Evolutionary conservation across 352 stramenopile genomes (phyloP).

Genomic region (Globisporangium iwayamae): DNA sequence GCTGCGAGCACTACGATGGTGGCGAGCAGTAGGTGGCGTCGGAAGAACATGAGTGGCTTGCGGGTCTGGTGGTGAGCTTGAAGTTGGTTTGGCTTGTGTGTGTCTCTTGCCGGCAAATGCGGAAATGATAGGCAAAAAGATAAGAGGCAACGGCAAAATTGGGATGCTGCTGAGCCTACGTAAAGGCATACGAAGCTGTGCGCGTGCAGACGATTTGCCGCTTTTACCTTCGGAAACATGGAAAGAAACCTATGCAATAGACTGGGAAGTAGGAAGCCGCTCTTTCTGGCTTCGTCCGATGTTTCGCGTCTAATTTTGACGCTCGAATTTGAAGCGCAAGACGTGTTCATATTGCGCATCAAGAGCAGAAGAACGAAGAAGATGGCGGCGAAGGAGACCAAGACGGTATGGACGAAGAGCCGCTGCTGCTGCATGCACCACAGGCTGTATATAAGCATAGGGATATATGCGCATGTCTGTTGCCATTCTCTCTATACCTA

Average conservation of each 20-base stretch:
- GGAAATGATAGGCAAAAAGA: neutral
- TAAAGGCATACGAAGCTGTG: no score
- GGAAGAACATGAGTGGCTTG: neutral
- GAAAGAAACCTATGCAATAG: no score
- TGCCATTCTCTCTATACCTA: neutral
- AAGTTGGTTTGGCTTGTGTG: neutral
- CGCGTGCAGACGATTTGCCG: no score
- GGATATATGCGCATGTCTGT: neutral
- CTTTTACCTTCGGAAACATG: no score
- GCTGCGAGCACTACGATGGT: constrained; percentile 7
- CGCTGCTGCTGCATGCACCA: neutral
- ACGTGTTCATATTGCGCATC: neutral
- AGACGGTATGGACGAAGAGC: constrained; percentile 8
- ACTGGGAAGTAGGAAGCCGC: no score
- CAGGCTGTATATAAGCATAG: neutral
- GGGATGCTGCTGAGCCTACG: neutral
- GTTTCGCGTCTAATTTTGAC: no score
- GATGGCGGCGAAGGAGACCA: constrained; percentile 12
- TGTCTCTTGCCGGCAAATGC: neutral
- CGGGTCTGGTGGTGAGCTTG: neutral
- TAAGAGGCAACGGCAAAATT: neutral
- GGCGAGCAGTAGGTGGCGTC: constrained; percentile 17
- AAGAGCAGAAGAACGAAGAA: neutral
- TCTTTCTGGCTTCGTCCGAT: no score
- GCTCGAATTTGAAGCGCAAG: neutral